phyloP scores from a whole-genome alignment of 352 stramenopile genomes.

The Globisporangium spiculum region DNA sequence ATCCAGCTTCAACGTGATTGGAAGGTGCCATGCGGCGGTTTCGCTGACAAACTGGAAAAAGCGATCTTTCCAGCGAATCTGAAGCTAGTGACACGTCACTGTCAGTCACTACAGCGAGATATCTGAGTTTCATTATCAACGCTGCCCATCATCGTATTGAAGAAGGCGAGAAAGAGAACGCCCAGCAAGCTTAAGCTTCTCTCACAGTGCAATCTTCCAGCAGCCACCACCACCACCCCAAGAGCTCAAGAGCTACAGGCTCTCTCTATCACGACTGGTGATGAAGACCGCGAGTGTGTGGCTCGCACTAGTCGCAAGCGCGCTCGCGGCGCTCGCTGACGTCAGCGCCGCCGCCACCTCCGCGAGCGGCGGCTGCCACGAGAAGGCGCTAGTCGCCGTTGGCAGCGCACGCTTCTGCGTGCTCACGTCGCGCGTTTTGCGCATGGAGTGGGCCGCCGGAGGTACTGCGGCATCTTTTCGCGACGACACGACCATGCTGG shows the following conservation, averaged over 20 bases:
- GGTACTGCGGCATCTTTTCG: constrained; percentile 11
- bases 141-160: neutral
- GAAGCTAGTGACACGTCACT: neutral
- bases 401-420: constrained; percentile 37
- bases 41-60: neutral
- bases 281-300: constrained; percentile 11
- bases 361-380: constrained; percentile 13
- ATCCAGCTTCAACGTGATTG: constrained; percentile 3
- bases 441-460: constrained; percentile 27
- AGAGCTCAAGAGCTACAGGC: neutral
- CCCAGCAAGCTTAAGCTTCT: no score
- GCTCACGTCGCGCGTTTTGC: constrained; percentile 30
- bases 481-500: constrained; percentile 23
- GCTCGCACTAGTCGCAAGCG: constrained; percentile 7
- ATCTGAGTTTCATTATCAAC: neutral
- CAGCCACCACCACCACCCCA: neutral
- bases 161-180: neutral
- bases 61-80: neutral
- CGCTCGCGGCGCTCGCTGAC: neutral
- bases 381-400: constrained; percentile 17
- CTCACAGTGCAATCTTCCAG: constrained; percentile 15
- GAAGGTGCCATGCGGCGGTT: neutral
- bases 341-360: neutral
- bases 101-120: neutral
- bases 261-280: neutral